Base-by-base conservation (phyloP, 2,329 filamentous ascomycete genomes). In the Paramyrothecium roridum region DNA sequence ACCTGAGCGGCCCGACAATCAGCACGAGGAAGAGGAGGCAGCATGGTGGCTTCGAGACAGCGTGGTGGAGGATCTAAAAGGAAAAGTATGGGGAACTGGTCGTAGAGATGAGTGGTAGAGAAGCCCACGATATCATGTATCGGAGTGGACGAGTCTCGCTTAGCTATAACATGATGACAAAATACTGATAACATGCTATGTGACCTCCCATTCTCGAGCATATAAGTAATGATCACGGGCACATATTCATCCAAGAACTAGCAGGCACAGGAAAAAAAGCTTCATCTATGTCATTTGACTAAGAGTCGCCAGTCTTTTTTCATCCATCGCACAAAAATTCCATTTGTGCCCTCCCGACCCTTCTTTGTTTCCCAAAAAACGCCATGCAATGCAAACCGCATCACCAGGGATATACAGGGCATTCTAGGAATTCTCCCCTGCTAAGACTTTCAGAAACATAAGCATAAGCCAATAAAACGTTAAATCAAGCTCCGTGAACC, bases 41-140 rank as follows among this genome's bases (percentile, higher is more conserved):
- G 68, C 72, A 2, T 84, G 82, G 73, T 85, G 82, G 82, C 71
- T 85, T 65, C 68, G 78, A 52, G 80, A 83, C 52, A 79, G 78
- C 43, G 76, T 80, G 7, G 73, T 85, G 16, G 82, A 85, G 64
- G 71, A 73, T 40, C 65, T 85, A 48, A 84, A 83, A 67, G 81
- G 82, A 0, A 76, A 72, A 60, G 76, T 82, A 1, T 84, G 81
- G 77, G 70, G 84, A 54, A 76, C 75, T 19, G 76, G 75, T 3
- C 67, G 73, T 43, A 73, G 71, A 34, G 68, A 62, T 8, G 66
- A 69, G 55, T 56, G 64, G 47, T 67, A 65, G 57, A 65, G 57
- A 48, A 57, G 45, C 6, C 26, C 26, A 30, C 10, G 26, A 30
- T 30, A 30, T 30, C 26, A 30, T 4, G 26, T 6, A 4, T 10